Conservation (phyloP, 2,329 filamentous ascomycete species). For the Aspergillus niger region DNA sequence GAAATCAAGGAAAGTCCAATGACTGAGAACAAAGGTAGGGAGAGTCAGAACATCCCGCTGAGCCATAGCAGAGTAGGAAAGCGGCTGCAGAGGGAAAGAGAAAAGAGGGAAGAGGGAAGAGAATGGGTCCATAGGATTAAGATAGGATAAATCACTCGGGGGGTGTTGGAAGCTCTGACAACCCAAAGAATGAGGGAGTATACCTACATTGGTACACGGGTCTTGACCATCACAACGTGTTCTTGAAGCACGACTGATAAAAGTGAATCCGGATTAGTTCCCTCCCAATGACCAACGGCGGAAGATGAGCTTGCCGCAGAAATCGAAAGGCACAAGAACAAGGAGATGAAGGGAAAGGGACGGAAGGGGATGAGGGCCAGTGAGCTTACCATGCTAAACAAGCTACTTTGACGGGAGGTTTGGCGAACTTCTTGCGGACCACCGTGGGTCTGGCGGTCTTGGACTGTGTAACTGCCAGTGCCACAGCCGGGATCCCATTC, state of each 20-base stretch:
- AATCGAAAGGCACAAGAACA: conserved; percentile 8
- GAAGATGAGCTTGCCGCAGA: neutral
- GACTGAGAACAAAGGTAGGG: neutral
- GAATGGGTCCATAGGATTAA: too few species aligned
- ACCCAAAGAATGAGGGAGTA: neutral
- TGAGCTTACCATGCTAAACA: conserved; percentile 45
- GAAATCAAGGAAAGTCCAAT: neutral
- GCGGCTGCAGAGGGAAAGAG: neutral
- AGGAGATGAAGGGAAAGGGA: neutral
- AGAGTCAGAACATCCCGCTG: neutral
- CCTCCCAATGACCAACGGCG: neutral
- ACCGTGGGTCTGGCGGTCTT: conserved; percentile 32
- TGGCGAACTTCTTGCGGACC: conserved; percentile 47
- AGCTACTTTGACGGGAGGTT: conserved; percentile 49
- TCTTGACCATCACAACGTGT: conserved; percentile 49
- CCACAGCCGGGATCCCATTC: conserved; percentile 16
- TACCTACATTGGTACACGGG: conserved; percentile 46
- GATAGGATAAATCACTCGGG: neutral
- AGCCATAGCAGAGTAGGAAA: neutral
- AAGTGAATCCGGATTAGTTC: conserved; percentile 11
- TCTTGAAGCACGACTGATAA: conserved; percentile 43
- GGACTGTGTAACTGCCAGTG: conserved; percentile 27
- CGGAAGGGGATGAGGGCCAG: too few species aligned
- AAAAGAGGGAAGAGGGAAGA: neutral
- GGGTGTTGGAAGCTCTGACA: neutral